Percentiles rank a stretch among this genome's conserved stretches.
These are phyloP conservation scores for Colletotrichum trifolii DNA, from an alignment of 2,329 filamentous ascomycete genomes.

Conservation along the genomic window DNA sequence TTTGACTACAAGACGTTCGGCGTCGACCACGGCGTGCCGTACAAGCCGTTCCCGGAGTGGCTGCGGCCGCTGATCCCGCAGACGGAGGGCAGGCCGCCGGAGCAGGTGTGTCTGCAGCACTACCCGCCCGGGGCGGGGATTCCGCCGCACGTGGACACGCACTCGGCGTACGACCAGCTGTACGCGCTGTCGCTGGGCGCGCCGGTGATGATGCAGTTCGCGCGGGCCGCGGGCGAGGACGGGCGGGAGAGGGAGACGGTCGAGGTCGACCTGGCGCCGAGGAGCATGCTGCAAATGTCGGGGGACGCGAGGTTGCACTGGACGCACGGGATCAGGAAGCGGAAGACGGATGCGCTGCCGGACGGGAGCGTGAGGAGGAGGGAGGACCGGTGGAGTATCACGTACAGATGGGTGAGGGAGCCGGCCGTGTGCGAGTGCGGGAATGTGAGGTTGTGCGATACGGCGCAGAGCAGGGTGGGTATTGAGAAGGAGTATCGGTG, in stretches of 20 bases:
- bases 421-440: conserved; percentile 62
- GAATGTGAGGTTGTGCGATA: conserved; percentile 61
- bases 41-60: conserved; percentile 63
- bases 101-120: conserved; percentile 70
- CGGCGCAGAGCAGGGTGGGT: conserved; percentile 57
- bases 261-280: conserved; percentile 59
- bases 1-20: conserved; percentile 70
- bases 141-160: conserved; percentile 70
- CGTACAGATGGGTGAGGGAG: conserved; percentile 63
- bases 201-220: conserved; percentile 58
- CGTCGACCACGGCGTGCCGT: conserved; percentile 61
- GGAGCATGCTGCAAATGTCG: conserved; percentile 63
- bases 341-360: conserved; percentile 60
- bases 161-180: conserved; percentile 54
- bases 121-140: conserved; percentile 70
- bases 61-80: conserved; percentile 59
- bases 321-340: conserved; percentile 65
- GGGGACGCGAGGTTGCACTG: conserved; percentile 63
- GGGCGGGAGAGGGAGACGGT: conserved; percentile 38
- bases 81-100: conserved; percentile 56
- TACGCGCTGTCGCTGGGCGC: conserved; percentile 57
- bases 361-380: conserved; percentile 58
- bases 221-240: conserved; percentile 38
- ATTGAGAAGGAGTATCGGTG: conserved; percentile 63
- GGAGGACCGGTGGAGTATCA: conserved; percentile 63